phyloP scores from a whole-genome alignment of 2,329 filamentous ascomycete genomes.

The Diaporthe batatas region DNA sequence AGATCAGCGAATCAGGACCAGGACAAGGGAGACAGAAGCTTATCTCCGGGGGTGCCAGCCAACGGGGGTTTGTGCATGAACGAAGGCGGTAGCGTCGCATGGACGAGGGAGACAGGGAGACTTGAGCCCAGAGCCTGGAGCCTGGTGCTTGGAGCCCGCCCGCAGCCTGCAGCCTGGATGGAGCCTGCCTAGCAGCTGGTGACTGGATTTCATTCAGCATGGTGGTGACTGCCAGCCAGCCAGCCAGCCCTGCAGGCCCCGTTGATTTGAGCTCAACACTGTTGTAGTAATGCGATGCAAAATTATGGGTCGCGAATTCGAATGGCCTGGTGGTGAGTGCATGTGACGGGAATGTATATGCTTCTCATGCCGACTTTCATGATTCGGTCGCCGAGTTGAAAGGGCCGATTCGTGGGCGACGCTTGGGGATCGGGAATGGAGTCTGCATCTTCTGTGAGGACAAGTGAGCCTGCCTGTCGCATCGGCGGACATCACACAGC shows the following conservation, averaged over 20 bases:
- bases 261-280: neutral
- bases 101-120: slow-evolving; percentile 17
- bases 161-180: slow-evolving; percentile 10
- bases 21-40: slow-evolving; percentile 31
- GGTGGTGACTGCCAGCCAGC: neutral
- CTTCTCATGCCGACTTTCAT: neutral
- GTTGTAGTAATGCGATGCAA: neutral
- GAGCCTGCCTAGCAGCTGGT: neutral
- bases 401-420: slow-evolving; percentile 35
- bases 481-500: neutral
- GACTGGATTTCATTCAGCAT: neutral
- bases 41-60: slow-evolving; percentile 40
- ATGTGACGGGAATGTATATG: neutral
- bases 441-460: slow-evolving; percentile 23
- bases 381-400: slow-evolving; percentile 16
- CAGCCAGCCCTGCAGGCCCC: neutral
- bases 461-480: slow-evolving; percentile 6
- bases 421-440: slow-evolving; percentile 18
- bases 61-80: slow-evolving; percentile 39
- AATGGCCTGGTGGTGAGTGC: neutral
- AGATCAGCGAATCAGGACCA: slow-evolving; percentile 36
- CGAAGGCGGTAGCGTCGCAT: slow-evolving; percentile 38
- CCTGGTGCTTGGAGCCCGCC: slow-evolving; percentile 17
- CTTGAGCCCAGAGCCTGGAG: neutral
- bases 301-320: neutral